Base-by-base conservation (phyloP, 2,329 filamentous ascomycete genomes). In the Penicillium corylophilum region DNA sequence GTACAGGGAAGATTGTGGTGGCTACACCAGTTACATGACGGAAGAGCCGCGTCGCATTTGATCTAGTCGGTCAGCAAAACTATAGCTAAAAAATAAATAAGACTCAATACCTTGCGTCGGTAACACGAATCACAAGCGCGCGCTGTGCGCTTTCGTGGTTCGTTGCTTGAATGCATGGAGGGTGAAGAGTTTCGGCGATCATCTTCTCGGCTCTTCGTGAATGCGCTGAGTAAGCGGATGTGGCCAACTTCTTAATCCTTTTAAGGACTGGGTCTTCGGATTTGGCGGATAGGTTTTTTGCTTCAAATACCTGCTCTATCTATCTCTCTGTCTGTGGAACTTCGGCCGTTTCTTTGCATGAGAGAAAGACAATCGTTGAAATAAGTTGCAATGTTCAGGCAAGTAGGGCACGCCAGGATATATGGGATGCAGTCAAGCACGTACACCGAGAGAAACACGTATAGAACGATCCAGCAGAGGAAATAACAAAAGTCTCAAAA, bases 51-150 rank as follows among this genome's bases (percentile, higher is more conserved):
- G 58, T 78, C 78, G 55, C 79, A 81, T 69, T 80, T 78, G 53
- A 81, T 81, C 77, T 79, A n/a, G 29, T 20, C 13, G 15, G 29
- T 48, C 13, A 54, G 38, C 23, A 15, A 3, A 12, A n/a, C 20
- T 24, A 38, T 26, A 7, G 22, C 12, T 3, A 10, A 12, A 22
- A 10, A 12, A 22, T 10, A 15, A 22, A 20, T 5, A 7, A 6
- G 23, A 2, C 9, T 33, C 46, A 20, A 15, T 68, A 76, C 77
- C 75, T 80, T 80, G 60, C 75, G 67, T 57, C 67, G 73, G 59
- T 78, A 76, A 55, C 78, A 80, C 15, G 77, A 74, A 57, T 80
- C 78, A 57, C 77, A 80, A 12, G 78, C 77, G 49, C 71, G 63
- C 3, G 64, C 57, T 2, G 64, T 68, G 44, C 67, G 65, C 56